Evolutionary conservation across 805 yeast species (phyloP), one percentile per base, ranked within the genome.

Genomic region (Sugiyamaella lignohabitans): DNA sequence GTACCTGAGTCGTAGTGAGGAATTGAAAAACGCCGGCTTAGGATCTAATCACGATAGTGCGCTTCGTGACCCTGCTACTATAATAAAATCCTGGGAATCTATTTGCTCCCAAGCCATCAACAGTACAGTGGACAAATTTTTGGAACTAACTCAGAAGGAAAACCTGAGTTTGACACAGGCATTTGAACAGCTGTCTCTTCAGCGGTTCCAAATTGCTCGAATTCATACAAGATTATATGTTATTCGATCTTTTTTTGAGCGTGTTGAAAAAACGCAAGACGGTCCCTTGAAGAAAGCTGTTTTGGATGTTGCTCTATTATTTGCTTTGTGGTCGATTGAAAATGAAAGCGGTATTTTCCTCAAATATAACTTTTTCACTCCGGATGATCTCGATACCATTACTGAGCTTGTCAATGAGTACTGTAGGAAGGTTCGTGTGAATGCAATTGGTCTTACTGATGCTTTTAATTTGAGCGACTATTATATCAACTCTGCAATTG

Each of bases 391-490:
- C 37, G 72, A 72, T 40, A 55, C 58, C 3, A 55, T 73, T 39
- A 72, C 74, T 40, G 62, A 59, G 6, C 66, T 71, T 45, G 70
- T 76, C 45, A 72, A 73, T 38, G 62, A 61, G 42, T 61, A 80
- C 52, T 67, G 83, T 53, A 64, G 69, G 20, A 68, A 67, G 20
- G 62, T 83, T 36, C 73, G 96, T 63, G 76, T 78, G 27, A 78
- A 83, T 57, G 84, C 83, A 45, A 78, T 87, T 62, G 83, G 84
- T 1, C 71, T 85, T 57, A 84, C 94, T 3, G 97, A 88, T 66
- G 75, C 94, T 1, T 88, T 88, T 72, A 79, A 83, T 65, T 74
- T 84, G 53, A 79, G 87, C 36, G 96, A 88, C 67, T 82, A 74
- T 61, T 76, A 84, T 68, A 74, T 88, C 60, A 85, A 87, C 63